Evolutionary conservation across 768 basidiomycete genomes (phyloP), one percentile per base, ranked within the genome.

Genomic region (Kwoniella mangroviensis): DNA sequence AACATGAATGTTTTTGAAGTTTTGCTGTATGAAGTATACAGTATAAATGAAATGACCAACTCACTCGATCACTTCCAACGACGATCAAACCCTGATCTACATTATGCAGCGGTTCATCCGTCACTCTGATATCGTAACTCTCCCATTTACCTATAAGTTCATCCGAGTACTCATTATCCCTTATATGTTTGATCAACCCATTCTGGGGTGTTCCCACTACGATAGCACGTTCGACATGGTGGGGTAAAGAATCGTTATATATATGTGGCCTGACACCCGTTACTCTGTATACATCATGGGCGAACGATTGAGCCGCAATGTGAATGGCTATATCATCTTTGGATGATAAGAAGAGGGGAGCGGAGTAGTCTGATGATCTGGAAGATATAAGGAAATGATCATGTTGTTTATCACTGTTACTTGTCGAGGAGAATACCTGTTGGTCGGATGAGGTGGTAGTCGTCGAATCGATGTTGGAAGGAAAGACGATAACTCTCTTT

Each of bases 81-180:
- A 92, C 87, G 51, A 91, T 87, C 81, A 90, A 89, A 40, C 88
- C 90, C 63, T 86, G 86, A 26, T 84, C 80, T 22, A 90, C 85
- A 3, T 88, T 89, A 52, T 88, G 86, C 2, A 89, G 81, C 4
- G 89, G 88, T 67, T 88, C 87, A 53, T 84, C 81, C 6, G 89
- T 87, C 54, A 87, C 85, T 60, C 82, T 82, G 2, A 87, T 83
- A 71, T 88, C 76, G 81, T 87, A 91, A 0, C 87, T 79, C 76
- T 91, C 91, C 91, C 91, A 91, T 70, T 88, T 84, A 2, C 89
- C 90, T 67, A 87, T 77, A 57, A 91, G 85, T 0, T 84, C 84
- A 6, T 88, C 87, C 3, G 88, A 87, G 73, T 89, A 87, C 19
- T 85, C 83, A 4, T 89, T 86, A 42, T 83, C 77, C 60, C 88